These are phyloP conservation scores for Lactifluus piperatus DNA, from an alignment of 768 basidiomycete species.

Conservation along the genomic window DNA sequence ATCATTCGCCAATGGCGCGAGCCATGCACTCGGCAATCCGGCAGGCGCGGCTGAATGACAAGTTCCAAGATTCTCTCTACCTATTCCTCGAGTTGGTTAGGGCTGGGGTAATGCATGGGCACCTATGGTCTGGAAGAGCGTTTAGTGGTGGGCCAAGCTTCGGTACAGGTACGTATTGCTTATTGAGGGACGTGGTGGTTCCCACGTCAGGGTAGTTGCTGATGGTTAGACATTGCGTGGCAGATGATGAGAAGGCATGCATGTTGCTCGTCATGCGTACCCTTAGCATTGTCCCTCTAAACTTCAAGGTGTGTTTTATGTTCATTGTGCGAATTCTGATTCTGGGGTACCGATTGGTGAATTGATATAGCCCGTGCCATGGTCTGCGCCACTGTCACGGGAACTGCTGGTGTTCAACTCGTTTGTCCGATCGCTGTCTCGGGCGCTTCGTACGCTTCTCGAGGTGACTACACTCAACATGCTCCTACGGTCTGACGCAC, in stretches of 20 bases:
- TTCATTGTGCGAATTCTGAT: constrained; percentile 1
- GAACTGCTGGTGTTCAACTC: constrained; percentile 98
- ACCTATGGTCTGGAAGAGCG: constrained; percentile 78
- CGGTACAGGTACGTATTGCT: constrained; percentile 58
- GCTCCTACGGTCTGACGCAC: constrained; percentile 83
- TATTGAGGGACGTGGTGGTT: constrained; percentile 16
- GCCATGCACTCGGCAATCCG: constrained; percentile 84
- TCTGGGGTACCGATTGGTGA: background rate
- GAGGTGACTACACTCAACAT: constrained; percentile 92
- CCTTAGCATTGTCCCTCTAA: constrained; percentile 88
- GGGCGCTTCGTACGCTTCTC: constrained; percentile 80
- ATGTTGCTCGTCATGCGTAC: constrained; percentile 97
- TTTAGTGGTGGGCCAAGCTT: constrained; percentile 96
- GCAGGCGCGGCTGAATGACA: constrained; percentile 82
- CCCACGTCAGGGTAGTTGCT: constrained; percentile 21
- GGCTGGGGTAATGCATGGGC: constrained; percentile 95
- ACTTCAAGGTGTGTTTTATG: constrained; percentile 66
- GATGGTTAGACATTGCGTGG: constrained; percentile 8
- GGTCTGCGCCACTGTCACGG: constrained; percentile 94
- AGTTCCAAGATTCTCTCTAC: constrained; percentile 96
- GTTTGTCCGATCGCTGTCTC: constrained; percentile 85
- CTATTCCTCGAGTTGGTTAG: constrained; percentile 91
- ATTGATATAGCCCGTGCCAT: constrained; percentile 61
- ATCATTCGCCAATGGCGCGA: constrained; percentile 81
- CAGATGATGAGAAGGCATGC: constrained; percentile 89